Percentiles rank a stretch among this genome's conserved stretches.
phyloP scores from a whole-genome alignment of 2,329 filamentous ascomycete species.

The Cylindrodendrum hubeiense region DNA sequence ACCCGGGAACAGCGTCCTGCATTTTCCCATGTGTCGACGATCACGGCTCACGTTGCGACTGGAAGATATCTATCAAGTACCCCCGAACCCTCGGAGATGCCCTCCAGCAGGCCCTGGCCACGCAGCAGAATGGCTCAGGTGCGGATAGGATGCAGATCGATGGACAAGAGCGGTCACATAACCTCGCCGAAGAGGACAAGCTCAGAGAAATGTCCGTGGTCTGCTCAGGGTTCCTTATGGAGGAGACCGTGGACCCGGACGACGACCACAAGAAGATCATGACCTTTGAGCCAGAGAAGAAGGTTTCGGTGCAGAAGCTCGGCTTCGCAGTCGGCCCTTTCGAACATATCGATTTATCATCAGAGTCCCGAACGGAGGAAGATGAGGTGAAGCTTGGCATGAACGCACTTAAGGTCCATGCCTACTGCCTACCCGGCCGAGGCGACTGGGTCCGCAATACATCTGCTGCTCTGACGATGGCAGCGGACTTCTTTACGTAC shows the following conservation, averaged over 20 bases:
- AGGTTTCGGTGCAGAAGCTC: conserved; percentile 87
- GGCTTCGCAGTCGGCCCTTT: conserved; percentile 96
- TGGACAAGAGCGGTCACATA: conserved; percentile 54
- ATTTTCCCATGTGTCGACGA: conserved; percentile 97
- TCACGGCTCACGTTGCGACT: conserved; percentile 81
- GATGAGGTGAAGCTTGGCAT: conserved; percentile 92
- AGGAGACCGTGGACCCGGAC: conserved; percentile 81
- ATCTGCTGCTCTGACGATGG: conserved; percentile 84
- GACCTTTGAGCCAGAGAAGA: conserved; percentile 81
- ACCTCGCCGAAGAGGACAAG: conserved; percentile 82
- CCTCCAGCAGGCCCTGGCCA: conserved; percentile 62
- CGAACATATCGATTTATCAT: conserved; percentile 87
- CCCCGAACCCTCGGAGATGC: conserved; percentile 89
- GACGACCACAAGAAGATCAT: conserved; percentile 89
- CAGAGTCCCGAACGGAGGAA: conserved; percentile 89
- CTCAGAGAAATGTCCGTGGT: conserved; percentile 89
- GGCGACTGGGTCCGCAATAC: conserved; percentile 88
- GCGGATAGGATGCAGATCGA: conserved; percentile 54
- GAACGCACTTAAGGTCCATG: conserved; percentile 89
- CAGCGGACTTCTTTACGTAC: conserved; percentile 91
- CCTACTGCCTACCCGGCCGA: conserved; percentile 89
- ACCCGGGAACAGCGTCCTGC: conserved; percentile 83
- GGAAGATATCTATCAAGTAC: conserved; percentile 89
- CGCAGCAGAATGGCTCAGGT: conserved; percentile 53
- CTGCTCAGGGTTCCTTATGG: conserved; percentile 89